Evolutionary conservation across 805 yeast species (phyloP).

Genomic region (Barnettozyma californica): DNA sequence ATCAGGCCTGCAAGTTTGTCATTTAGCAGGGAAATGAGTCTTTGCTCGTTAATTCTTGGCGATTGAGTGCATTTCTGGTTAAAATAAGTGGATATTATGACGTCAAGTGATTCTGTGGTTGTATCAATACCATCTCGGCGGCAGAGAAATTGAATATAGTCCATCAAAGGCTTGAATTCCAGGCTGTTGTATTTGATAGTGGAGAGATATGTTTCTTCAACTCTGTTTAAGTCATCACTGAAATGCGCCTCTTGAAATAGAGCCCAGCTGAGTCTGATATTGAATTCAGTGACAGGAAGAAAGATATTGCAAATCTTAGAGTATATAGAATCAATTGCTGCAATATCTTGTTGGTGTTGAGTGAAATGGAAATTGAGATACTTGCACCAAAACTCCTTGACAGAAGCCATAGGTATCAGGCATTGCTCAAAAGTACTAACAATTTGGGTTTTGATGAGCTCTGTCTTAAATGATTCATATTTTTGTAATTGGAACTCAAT

Average conservation of each 20-base stretch:
- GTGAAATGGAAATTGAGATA: constrained; percentile 32
- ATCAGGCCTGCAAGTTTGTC: constrained; percentile 2
- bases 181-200: constrained; percentile 10
- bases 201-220: constrained; percentile 20
- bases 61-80: neutral
- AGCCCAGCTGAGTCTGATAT: constrained; percentile 20
- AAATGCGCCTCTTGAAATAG: constrained; percentile 15
- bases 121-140: constrained; percentile 10
- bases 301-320: constrained; percentile 43
- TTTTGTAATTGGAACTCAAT: constrained; percentile 45
- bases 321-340: constrained; percentile 39
- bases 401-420: constrained; percentile 58
- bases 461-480: constrained; percentile 16
- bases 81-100: constrained; percentile 18
- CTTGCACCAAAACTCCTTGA: constrained; percentile 61
- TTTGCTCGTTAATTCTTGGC: neutral
- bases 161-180: constrained; percentile 17
- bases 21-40: constrained; percentile 2
- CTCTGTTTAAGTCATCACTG: constrained; percentile 7
- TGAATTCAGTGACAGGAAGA: constrained; percentile 24
- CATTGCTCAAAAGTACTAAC: constrained; percentile 64
- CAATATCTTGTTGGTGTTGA: constrained; percentile 17
- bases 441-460: constrained; percentile 24
- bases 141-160: constrained; percentile 20
- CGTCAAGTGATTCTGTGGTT: constrained; percentile 9